These are phyloP conservation scores for Sporothrix mexicana DNA, from an alignment of 2,329 filamentous ascomycete genomes.

Conservation along the genomic window DNA sequence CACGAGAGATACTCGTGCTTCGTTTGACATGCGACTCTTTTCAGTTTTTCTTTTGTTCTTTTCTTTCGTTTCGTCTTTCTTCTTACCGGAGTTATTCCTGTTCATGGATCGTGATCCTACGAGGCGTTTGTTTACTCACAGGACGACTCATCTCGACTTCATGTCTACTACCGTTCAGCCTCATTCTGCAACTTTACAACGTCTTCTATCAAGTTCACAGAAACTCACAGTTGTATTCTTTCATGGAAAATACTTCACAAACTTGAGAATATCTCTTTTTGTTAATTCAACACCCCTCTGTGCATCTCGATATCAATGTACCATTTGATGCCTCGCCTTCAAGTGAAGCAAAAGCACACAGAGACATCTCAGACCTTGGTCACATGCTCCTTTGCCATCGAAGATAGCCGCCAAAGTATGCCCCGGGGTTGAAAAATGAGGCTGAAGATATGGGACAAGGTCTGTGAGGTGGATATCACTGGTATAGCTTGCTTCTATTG, in stretches of 20 bases:
- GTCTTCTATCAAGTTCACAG: not conserved
- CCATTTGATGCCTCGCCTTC: not conserved
- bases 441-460: not conserved
- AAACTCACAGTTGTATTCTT: not conserved
- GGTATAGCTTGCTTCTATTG: not conserved
- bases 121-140: not conserved
- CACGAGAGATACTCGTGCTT: too few species aligned
- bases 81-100: not conserved
- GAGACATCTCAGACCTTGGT: not conserved
- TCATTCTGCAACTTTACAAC: not conserved
- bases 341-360: not conserved
- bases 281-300: not conserved
- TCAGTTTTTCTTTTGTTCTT: not conserved
- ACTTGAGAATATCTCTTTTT: not conserved
- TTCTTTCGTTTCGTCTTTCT: not conserved
- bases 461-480: not conserved
- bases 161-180: not conserved
- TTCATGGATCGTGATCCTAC: not conserved
- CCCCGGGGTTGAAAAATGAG: not conserved
- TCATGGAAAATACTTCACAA: not conserved
- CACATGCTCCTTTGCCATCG: not conserved
- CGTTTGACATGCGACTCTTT: not conserved
- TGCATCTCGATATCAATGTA: not conserved
- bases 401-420: not conserved
- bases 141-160: not conserved